Evolutionary conservation across 2,329 filamentous ascomycete genomes (phyloP).

Genomic region (Xylaria sp.): DNA sequence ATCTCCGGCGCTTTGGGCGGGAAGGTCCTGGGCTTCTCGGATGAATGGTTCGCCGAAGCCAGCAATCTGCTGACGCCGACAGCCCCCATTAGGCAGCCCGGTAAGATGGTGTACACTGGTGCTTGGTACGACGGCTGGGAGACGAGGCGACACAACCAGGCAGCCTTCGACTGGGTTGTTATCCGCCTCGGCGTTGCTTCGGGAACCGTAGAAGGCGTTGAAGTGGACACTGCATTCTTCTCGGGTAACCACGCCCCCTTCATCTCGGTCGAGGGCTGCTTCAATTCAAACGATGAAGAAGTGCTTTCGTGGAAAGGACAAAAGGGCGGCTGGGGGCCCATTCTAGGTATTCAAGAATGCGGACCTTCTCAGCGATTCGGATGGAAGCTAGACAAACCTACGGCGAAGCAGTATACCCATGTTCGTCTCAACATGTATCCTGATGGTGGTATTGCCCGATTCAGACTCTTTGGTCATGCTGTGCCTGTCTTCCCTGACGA

Average conservation of each 20-base stretch:
- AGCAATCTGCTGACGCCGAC: slow-evolving; percentile 72
- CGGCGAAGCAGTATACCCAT: slow-evolving; percentile 77
- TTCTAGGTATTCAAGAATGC: slow-evolving; percentile 75
- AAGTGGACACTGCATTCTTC: slow-evolving; percentile 85
- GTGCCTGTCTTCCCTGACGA: slow-evolving; percentile 79
- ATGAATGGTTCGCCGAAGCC: slow-evolving; percentile 76
- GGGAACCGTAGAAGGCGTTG: slow-evolving; percentile 76
- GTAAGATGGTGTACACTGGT: slow-evolving; percentile 75
- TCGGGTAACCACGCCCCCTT: slow-evolving; percentile 83
- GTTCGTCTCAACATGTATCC: slow-evolving; percentile 86
- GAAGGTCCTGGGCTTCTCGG: slow-evolving; percentile 71
- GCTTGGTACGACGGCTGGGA: slow-evolving; percentile 80
- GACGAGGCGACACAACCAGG: slow-evolving; percentile 72
- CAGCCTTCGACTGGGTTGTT: slow-evolving; percentile 73
- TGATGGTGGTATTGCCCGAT: slow-evolving; percentile 84
- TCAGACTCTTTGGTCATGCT: slow-evolving; percentile 79
- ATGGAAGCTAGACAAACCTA: slow-evolving; percentile 71
- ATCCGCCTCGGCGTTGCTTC: slow-evolving; percentile 74
- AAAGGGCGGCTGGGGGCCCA: slow-evolving; percentile 74
- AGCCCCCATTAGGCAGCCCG: slow-evolving; percentile 68
- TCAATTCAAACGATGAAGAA: slow-evolving; percentile 70
- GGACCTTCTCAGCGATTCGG: slow-evolving; percentile 78
- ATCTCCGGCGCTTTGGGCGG: slow-evolving; percentile 70
- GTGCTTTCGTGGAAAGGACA: slow-evolving; percentile 69
- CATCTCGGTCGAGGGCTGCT: slow-evolving; percentile 80